Percentiles rank a stretch among this genome's conserved stretches.
Evolutionary conservation across 371 early-diverging fungal species (phyloP).

Genomic region (Chytridium lagenaria): DNA sequence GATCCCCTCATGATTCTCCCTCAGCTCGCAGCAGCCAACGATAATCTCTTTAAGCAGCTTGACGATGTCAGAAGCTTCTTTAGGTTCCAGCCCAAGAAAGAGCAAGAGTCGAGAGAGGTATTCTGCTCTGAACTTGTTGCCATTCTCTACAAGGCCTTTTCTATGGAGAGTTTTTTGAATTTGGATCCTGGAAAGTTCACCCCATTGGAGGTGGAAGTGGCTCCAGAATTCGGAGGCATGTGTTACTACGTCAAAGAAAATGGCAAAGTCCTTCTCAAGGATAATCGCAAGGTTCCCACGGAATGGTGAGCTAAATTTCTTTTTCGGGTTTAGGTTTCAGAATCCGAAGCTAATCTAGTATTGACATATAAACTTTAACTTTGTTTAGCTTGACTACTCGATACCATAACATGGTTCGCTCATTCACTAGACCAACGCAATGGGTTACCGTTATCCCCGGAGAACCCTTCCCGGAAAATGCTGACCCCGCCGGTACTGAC

Average conservation of each 20-base stretch:
- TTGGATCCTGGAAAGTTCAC: constrained; percentile 33
- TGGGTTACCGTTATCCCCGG: constrained; percentile 3
- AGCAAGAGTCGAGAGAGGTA: constrained; percentile 18
- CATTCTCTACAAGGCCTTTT: constrained; percentile 26
- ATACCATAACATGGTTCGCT: neutral
- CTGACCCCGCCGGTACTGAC: neutral
- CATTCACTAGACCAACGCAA: neutral
- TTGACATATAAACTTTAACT: neutral
- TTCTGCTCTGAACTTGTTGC: constrained; percentile 48
- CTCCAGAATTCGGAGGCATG: constrained; percentile 6
- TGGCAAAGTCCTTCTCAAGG: neutral
- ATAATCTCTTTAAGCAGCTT: neutral
- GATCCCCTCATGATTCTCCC: constrained; percentile 1
- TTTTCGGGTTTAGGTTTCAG: neutral
- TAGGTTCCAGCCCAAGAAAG: neutral
- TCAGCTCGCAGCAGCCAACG: constrained; percentile 13
- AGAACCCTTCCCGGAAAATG: neutral
- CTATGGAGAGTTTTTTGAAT: constrained; percentile 28
- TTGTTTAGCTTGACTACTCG: neutral
- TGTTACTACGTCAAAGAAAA: constrained; percentile 27
- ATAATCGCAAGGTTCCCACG: constrained; percentile 7
- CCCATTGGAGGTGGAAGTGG: constrained; percentile 34
- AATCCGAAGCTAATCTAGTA: neutral
- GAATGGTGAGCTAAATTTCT: constrained; percentile 8
- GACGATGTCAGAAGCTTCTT: constrained; percentile 6